These are phyloP conservation scores for Phytopythium litorale DNA, from an alignment of 352 stramenopile genomes.

Conservation along the genomic window DNA sequence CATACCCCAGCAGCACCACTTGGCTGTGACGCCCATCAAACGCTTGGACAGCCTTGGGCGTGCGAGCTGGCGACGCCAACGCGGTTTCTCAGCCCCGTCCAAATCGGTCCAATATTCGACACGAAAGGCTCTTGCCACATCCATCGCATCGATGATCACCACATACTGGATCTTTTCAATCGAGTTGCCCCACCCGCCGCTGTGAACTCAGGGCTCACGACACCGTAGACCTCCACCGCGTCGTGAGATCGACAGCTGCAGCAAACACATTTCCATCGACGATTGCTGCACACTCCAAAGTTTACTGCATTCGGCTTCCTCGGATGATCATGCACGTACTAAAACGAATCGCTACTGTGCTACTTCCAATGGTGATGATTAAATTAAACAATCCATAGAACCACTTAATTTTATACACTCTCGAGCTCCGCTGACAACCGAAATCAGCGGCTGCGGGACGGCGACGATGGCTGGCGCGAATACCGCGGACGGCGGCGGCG, in stretches of 20 bases:
- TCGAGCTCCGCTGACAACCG: no score
- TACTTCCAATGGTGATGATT: no score
- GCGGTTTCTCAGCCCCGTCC: not conserved
- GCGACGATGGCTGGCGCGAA: constrained; percentile 28
- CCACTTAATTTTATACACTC: no score
- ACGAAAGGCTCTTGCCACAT: no score
- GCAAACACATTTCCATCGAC: not conserved
- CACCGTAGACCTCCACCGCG: not conserved
- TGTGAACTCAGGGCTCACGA: not conserved
- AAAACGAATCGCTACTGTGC: no score
- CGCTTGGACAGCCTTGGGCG: not conserved
- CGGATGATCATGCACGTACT: not conserved
- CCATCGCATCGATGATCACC: not conserved
- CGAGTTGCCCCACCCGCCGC: not conserved
- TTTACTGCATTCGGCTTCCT: not conserved
- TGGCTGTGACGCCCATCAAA: not conserved
- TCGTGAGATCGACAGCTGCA: not conserved
- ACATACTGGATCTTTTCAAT: not conserved
- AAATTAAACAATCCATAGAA: no score
- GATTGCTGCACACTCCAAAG: not conserved
- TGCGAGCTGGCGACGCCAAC: not conserved
- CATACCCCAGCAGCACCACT: not conserved
- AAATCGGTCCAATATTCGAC: no score
- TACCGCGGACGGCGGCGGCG: not conserved
- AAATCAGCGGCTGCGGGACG: not conserved